phyloP scores from a whole-genome alignment of 2,329 filamentous ascomycete species.

The Cercospora zeina region DNA sequence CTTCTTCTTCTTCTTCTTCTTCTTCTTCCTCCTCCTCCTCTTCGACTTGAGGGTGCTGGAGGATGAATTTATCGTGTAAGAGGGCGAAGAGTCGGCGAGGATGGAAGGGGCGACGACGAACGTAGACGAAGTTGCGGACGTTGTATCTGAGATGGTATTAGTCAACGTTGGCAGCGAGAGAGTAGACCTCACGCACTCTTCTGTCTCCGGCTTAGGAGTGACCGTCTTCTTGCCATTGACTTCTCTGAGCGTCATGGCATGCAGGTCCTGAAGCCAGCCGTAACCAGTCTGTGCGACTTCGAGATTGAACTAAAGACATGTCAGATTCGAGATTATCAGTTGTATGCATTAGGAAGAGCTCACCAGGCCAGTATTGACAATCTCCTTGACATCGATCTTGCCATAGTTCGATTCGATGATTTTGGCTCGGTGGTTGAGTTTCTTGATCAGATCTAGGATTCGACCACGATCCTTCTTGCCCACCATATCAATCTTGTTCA shows the following conservation, averaged over 20 bases:
- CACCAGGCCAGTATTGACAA: slow-evolving; percentile 62
- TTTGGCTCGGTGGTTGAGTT: slow-evolving; percentile 67
- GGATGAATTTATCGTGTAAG: slow-evolving; percentile 48
- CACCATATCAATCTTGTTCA: slow-evolving; percentile 70
- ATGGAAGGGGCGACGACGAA: slow-evolving; percentile 51
- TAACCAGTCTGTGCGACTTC: slow-evolving; percentile 64
- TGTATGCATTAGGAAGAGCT: neutral
- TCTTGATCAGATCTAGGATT: slow-evolving; percentile 41
- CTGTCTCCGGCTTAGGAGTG: slow-evolving; percentile 68
- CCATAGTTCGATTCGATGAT: slow-evolving; percentile 62
- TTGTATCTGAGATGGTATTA: slow-evolving; percentile 52
- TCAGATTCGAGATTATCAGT: neutral
- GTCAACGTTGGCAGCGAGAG: neutral
- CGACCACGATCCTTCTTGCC: slow-evolving; percentile 43
- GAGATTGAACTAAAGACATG: slow-evolving; percentile 56
- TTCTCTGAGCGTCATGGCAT: slow-evolving; percentile 65
- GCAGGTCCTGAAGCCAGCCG: slow-evolving; percentile 69
- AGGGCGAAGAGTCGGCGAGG: slow-evolving; percentile 46
- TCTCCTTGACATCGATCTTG: slow-evolving; percentile 61
- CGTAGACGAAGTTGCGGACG: slow-evolving; percentile 70
- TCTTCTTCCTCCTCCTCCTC: slow-evolving; percentile 41
- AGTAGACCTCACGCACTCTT: slow-evolving; percentile 58
- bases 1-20: slow-evolving; percentile 35
- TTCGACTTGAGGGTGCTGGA: slow-evolving; percentile 44
- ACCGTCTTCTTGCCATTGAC: slow-evolving; percentile 57